Percentiles rank a stretch among this genome's conserved stretches.
Conservation (phyloP, 2,329 filamentous ascomycete genomes). For the Diaporthe humulicola region DNA sequence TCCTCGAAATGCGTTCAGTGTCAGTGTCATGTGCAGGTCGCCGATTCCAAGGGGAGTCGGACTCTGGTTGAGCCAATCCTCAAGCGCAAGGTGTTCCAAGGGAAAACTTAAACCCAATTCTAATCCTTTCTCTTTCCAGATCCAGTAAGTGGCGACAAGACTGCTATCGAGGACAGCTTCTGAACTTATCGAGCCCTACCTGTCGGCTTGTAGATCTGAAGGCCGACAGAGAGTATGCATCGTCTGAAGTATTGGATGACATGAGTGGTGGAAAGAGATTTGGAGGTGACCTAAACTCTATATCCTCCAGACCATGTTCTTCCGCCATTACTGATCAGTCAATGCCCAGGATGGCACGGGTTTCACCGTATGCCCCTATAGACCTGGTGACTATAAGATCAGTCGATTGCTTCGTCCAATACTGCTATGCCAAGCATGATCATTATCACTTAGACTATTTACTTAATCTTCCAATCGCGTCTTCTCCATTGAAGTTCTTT, state of each 20-base stretch:
- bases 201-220: neutral
- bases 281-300: neutral
- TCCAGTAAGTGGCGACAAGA: slow-evolving; percentile 7
- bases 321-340: neutral
- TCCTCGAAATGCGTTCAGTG: neutral
- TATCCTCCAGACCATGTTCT: neutral
- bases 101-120: slow-evolving; percentile 12
- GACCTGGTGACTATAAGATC: neutral
- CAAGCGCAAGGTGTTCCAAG: slow-evolving; percentile 10
- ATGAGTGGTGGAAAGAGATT: neutral
- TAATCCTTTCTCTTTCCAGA: neutral
- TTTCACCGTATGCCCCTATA: slow-evolving; percentile 2
- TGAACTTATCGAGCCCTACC: neutral
- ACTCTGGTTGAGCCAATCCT: neutral
- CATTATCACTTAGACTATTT: neutral
- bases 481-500: neutral
- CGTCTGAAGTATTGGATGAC: neutral
- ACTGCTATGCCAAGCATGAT: no score
- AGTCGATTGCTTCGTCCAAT: neutral
- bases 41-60: neutral
- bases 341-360: neutral
- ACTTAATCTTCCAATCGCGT: slow-evolving; percentile 1
- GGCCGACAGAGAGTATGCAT: neutral
- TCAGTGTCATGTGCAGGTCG: neutral
- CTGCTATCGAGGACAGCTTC: neutral